Conservation (phyloP, 805 yeast species). For the Kuraishia ogatae region DNA sequence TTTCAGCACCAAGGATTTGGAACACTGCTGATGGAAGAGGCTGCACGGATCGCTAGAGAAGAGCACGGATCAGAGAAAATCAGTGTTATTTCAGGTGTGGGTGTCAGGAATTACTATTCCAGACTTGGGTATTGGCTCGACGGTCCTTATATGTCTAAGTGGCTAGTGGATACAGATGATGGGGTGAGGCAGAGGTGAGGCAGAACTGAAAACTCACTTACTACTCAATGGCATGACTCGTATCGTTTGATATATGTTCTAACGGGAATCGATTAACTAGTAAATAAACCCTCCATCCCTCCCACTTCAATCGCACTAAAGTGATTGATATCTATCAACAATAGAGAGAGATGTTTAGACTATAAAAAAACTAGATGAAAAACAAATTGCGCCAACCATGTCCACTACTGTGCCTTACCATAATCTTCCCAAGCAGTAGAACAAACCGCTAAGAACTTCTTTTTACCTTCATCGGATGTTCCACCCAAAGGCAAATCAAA, state of each 20-base stretch:
- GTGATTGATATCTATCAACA: neutral
- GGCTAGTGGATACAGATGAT: conserved; percentile 9
- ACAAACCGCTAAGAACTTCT: neutral
- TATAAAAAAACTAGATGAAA: neutral
- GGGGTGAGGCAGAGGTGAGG: too few species aligned
- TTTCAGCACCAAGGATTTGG: conserved; percentile 99
- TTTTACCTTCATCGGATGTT: neutral
- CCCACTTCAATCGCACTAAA: neutral
- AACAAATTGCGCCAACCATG: neutral
- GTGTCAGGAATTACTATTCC: conserved; percentile 93
- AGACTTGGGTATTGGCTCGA: conserved; percentile 86
- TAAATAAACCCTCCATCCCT: neutral
- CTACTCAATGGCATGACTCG: neutral
- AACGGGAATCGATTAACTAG: neutral
- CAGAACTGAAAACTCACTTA: neutral
- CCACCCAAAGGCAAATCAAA: conserved; percentile 1
- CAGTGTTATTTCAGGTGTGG: conserved; percentile 94
- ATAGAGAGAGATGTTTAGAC: neutral
- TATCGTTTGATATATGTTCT: neutral
- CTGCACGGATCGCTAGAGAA: conserved; percentile 88
- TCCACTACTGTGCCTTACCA: neutral
- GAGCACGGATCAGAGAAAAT: conserved; percentile 92
- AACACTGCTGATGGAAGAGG: conserved; percentile 95
- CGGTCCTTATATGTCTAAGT: conserved; percentile 96
- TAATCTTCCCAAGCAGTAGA: conserved; percentile 4